Base-by-base conservation (phyloP, 2,329 filamentous ascomycete species). In the Fusarium veterinarium region DNA sequence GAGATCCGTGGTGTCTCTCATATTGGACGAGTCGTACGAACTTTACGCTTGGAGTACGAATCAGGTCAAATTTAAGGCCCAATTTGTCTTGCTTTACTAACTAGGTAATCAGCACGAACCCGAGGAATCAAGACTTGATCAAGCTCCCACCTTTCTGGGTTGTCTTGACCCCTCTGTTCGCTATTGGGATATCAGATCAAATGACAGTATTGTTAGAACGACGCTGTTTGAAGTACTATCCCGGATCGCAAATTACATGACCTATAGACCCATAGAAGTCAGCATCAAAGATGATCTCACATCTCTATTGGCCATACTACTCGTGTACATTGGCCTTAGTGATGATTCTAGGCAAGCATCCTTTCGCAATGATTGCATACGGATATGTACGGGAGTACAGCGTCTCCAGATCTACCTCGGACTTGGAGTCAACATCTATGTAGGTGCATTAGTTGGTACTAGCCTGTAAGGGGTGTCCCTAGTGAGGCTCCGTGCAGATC, bases 51-150 rank as follows among this genome's bases (percentile, higher is more conserved):
- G 49, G 31, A 46, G 44, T 55, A 57, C 64, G 25, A 53, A 66
- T 60, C 31, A 59, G 44, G 51, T 37, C 45, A 42, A 44, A 33
- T 35, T 25, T n/a, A 46, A 52, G n/a, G 38, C 49, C 38, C 48
- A 42, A 72, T 58, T n/a, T 67, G 57, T 60, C 51, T 71, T 71
- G 53, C n/a, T 67, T 58, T 61, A 73, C 69, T 44, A 45, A 57
- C 46, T 70, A 41, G 57, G 60, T 42, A 71, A 73, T 67, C 35
- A 55, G 40, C 55, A 67, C 65, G 66, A 70, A 60, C n/a, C 33
- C 31, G 28, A 51, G 58, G 38, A 48, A 23, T 23, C n/a, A 23
- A 40, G 30, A 28, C 42, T 48, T 25, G 23, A 12, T 23, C 52
- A 19, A 56, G 40, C 33, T 49, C 41, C 56, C 10, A 35, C 38